phyloP scores from a whole-genome alignment of 768 basidiomycete genomes.

The Chiua virens region DNA sequence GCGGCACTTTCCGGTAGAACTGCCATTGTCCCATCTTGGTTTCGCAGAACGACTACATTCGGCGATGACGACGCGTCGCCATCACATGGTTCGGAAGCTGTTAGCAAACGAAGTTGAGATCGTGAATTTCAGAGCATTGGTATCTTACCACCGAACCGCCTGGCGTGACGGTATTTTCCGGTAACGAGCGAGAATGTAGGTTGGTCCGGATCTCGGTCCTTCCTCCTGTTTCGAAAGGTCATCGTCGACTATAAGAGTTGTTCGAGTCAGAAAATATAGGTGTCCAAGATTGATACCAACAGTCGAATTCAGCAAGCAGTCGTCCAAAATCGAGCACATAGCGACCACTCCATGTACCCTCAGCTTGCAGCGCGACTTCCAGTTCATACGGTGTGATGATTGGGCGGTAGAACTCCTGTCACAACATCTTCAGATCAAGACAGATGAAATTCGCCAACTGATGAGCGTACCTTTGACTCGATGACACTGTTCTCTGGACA shows the following conservation, averaged over 20 bases:
- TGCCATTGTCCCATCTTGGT: conserved; percentile 59
- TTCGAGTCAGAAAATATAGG: neutral
- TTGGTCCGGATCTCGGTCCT: conserved; percentile 59
- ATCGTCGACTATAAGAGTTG: conserved; percentile 1
- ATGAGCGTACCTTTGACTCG: conserved; percentile 56
- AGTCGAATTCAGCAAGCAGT: conserved; percentile 43
- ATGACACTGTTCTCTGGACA: conserved; percentile 90
- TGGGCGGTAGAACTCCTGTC: conserved; percentile 85
- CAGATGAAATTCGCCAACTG: neutral
- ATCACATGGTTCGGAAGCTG: conserved; percentile 14
- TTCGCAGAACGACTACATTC: conserved; percentile 57
- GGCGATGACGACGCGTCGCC: conserved; percentile 25
- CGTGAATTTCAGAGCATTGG: neutral
- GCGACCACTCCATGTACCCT: conserved; percentile 69
- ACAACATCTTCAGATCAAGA: neutral
- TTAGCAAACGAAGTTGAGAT: neutral
- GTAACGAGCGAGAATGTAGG: conserved; percentile 86
- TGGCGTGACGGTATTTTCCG: conserved; percentile 80
- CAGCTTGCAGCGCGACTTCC: conserved; percentile 70
- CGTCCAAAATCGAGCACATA: conserved; percentile 80
- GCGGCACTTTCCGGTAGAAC: conserved; percentile 67
- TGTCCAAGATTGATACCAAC: conserved; percentile 10
- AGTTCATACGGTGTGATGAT: conserved; percentile 95
- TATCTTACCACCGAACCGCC: conserved; percentile 44
- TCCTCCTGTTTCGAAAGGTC: conserved; percentile 25